A percentile compares a stretch with the other conserved stretches of the same genome.
Evolutionary conservation across 495 filamentous ascomycete species (phyloP).

Genomic region (Apodospora peruviana): DNA sequence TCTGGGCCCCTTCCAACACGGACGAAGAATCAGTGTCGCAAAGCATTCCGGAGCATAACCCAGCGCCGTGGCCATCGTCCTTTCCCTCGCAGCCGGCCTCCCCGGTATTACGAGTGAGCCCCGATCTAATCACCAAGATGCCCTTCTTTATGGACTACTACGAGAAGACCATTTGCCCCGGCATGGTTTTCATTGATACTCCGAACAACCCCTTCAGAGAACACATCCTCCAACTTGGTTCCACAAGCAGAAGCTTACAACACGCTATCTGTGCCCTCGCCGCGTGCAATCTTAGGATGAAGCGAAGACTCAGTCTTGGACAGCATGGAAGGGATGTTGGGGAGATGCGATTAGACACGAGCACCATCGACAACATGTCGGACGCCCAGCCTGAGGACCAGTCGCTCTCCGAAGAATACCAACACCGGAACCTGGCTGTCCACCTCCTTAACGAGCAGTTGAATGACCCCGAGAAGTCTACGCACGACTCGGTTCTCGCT

Average conservation of each 20-base stretch:
- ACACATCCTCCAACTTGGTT: constrained; percentile 74
- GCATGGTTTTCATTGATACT: constrained; percentile 85
- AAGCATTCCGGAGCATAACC: constrained; percentile 20
- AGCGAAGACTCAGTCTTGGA: constrained; percentile 48
- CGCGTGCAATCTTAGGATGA: constrained; percentile 73
- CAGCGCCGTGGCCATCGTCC: constrained; percentile 17
- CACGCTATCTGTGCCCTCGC: constrained; percentile 89
- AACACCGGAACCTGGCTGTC: constrained; percentile 77
- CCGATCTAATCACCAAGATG: constrained; percentile 51
- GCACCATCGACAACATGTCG: constrained; percentile 27
- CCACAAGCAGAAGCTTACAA: constrained; percentile 73
- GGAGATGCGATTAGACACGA: constrained; percentile 30
- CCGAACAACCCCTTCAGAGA: constrained; percentile 79
- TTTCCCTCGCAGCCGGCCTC: constrained; percentile 23
- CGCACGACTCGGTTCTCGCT: constrained; percentile 82
- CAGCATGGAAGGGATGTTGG: constrained; percentile 38
- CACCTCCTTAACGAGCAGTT: constrained; percentile 77
- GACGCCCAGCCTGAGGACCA: constrained; percentile 40
- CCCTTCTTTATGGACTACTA: constrained; percentile 69
- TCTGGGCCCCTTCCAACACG: constrained; percentile 35
- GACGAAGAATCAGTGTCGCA: constrained; percentile 37
- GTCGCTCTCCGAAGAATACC: constrained; percentile 66
- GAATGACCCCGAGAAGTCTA: constrained; percentile 63
- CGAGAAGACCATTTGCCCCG: constrained; percentile 83
- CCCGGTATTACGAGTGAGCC: constrained; percentile 33